Evolutionary conservation across 2,329 filamentous ascomycete species (phyloP).

Genomic region (Davidsoniella eucalypti): DNA sequence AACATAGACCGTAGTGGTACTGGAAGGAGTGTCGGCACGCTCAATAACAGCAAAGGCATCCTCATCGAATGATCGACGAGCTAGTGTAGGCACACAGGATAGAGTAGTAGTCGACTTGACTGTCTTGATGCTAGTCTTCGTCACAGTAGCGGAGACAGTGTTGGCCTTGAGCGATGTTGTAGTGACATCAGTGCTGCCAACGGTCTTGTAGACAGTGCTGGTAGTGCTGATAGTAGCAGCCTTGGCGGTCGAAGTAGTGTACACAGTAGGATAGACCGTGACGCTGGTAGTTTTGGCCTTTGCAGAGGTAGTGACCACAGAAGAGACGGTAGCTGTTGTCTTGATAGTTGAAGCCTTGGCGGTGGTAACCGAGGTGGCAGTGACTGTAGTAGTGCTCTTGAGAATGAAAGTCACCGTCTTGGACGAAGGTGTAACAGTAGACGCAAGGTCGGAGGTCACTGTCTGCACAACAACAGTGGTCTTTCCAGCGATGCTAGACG

Average conservation of each 20-base stretch:
- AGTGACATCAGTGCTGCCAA: constrained; percentile 4
- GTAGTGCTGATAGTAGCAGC: background rate
- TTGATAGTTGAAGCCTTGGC: constrained; percentile 5
- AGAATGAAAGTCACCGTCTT: too few species aligned
- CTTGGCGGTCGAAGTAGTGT: background rate
- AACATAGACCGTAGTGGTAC: background rate
- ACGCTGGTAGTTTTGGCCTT: background rate
- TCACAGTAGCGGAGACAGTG: background rate
- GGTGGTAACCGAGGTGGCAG: background rate
- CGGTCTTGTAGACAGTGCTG: constrained; percentile 1
- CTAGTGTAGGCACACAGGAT: background rate
- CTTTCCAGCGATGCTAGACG: background rate
- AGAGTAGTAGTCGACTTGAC: constrained; percentile 3
- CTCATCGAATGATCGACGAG: background rate
- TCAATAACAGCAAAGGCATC: background rate
- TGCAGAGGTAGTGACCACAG: background rate
- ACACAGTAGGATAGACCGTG: background rate
- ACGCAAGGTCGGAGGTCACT: too few species aligned
- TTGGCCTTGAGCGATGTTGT: constrained; percentile 2
- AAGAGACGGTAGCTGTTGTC: background rate
- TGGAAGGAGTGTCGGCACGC: background rate
- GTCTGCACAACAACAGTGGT: background rate
- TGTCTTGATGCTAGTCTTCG: background rate
- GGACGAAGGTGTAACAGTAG: too few species aligned
- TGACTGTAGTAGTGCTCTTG: too few species aligned